These are phyloP conservation scores for Herpetospermum pedunculosum DNA, from an alignment of 306 rosid species.

Conservation along the genomic window DNA sequence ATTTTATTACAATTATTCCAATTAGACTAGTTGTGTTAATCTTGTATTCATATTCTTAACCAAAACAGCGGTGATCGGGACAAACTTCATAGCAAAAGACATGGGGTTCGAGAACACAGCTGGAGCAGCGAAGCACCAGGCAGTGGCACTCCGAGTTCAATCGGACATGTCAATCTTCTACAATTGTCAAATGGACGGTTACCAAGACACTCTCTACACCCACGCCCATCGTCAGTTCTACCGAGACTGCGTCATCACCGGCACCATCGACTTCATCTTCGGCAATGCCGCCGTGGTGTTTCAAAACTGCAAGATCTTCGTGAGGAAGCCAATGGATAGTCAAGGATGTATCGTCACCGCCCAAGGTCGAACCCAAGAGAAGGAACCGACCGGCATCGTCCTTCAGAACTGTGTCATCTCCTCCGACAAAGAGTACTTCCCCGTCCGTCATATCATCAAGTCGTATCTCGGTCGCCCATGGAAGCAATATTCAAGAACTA, in stretches of 20 bases:
- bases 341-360: conserved; percentile 55
- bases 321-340: conserved; percentile 24
- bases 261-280: conserved; percentile 45
- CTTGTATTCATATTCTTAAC: not conserved
- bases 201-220: conserved; percentile 44
- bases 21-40: too few relatives aligned
- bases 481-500: conserved; percentile 42
- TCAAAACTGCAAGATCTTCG: conserved; percentile 44
- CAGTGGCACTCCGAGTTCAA: conserved; percentile 36
- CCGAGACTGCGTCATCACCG: conserved; percentile 35
- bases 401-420: conserved; percentile 47
- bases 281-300: conserved; percentile 30
- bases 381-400: conserved; percentile 21
- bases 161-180: conserved; percentile 35
- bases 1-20: too few relatives aligned
- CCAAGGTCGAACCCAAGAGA: conserved; percentile 29
- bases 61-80: conserved; percentile 35
- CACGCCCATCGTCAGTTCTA: conserved; percentile 48
- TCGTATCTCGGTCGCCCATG: conserved; percentile 62
- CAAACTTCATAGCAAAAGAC: conserved; percentile 46
- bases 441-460: not conserved
- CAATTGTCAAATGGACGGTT: conserved; percentile 40
- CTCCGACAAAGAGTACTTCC: conserved; percentile 17
- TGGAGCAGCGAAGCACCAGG: conserved; percentile 35
- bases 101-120: conserved; percentile 54